These are phyloP conservation scores for Phycomyces nitens DNA, from an alignment of 192 early-diverging fungal species.

Conservation along the genomic window DNA sequence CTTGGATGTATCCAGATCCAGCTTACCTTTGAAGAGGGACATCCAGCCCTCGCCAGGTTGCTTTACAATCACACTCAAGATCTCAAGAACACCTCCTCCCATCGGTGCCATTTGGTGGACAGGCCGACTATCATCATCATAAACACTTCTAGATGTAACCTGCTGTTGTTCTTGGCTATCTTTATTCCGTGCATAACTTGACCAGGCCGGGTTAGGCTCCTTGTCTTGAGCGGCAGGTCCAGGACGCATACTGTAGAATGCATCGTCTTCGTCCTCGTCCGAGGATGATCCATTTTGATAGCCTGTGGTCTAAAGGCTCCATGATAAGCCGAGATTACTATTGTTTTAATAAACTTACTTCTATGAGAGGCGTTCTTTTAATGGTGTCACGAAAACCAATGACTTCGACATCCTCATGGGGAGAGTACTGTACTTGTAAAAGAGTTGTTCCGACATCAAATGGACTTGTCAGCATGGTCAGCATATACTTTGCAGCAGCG, in stretches of 20 bases:
- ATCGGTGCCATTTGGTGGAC: conserved; percentile 60
- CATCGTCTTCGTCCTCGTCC: conserved; percentile 25
- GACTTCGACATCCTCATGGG: conserved; percentile 45
- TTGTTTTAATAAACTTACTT: background rate
- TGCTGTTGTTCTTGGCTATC: conserved; percentile 32
- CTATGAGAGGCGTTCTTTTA: background rate
- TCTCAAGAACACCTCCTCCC: conserved; percentile 46
- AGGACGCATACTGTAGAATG: conserved; percentile 11
- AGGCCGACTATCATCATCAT: conserved; percentile 50
- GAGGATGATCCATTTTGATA: conserved; percentile 4
- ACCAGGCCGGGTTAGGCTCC: conserved; percentile 11
- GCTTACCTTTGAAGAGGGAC: conserved; percentile 49
- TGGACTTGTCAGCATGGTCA: conserved; percentile 49
- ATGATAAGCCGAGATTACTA: background rate
- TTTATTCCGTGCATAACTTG: too few relatives aligned
- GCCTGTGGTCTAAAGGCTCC: background rate
- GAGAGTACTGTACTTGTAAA: conserved; percentile 61
- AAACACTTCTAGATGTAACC: conserved; percentile 47
- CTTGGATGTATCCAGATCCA: background rate
- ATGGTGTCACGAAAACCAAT: conserved; percentile 19
- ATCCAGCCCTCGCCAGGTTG: conserved; percentile 64
- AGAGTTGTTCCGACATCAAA: conserved; percentile 62
- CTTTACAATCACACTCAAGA: conserved; percentile 44
- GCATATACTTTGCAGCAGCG: conserved; percentile 53
- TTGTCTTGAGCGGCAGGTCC: background rate